Percentiles rank a stretch among this genome's conserved stretches.
phyloP scores from a whole-genome alignment of 768 basidiomycete species.

The Hericium erinaceus region DNA sequence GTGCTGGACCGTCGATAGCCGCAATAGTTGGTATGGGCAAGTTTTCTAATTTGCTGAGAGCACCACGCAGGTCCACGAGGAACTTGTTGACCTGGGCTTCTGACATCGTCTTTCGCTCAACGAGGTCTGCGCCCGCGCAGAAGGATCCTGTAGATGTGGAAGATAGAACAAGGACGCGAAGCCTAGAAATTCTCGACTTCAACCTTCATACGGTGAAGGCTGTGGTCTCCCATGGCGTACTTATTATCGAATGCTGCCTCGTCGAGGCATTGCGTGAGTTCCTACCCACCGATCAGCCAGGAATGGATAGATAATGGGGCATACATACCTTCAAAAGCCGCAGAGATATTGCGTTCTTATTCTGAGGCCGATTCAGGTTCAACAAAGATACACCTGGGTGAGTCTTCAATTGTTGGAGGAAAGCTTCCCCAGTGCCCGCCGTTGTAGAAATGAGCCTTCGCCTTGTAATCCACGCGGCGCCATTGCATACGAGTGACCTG shows the following conservation, averaged over 20 bases:
- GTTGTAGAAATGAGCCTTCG: not conserved
- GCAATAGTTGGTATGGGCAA: conserved; percentile 86
- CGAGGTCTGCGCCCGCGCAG: conserved; percentile 88
- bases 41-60: conserved; percentile 67
- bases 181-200: conserved; percentile 26
- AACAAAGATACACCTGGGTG: conserved; percentile 64
- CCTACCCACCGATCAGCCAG: conserved; percentile 4
- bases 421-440: not conserved
- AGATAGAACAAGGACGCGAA: conserved; percentile 75
- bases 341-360: conserved; percentile 82
- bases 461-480: not conserved
- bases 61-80: conserved; percentile 60
- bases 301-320: not conserved
- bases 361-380: conserved; percentile 72
- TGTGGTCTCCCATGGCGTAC: conserved; percentile 26
- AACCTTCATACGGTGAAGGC: no score
- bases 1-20: conserved; percentile 86
- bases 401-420: conserved; percentile 33
- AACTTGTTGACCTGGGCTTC: conserved; percentile 66
- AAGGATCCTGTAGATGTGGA: conserved; percentile 74
- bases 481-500: not conserved
- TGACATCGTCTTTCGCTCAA: conserved; percentile 79
- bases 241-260: conserved; percentile 37
- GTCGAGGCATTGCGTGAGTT: not conserved
- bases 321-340: conserved; percentile 51